Evolutionary conservation across 2,329 filamentous ascomycete species (phyloP), one percentile per base, ranked within the genome.

Genomic region (Penicillium fuscoglaucum): DNA sequence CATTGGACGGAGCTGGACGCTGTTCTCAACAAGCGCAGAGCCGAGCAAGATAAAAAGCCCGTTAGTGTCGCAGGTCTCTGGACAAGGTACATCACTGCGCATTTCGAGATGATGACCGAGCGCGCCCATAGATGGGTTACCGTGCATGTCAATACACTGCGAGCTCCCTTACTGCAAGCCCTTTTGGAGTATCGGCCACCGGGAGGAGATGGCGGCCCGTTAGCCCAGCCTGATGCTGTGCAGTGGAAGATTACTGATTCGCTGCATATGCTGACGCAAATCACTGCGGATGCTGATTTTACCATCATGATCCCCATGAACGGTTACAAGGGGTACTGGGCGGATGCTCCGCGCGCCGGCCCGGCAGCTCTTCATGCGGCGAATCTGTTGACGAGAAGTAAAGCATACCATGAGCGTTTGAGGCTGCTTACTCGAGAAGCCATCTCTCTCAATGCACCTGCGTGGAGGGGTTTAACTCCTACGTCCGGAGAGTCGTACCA

Each of bases 61-160:
- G 31, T 70, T 10, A 61, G 56, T 17, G 21, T 69, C 21, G 58
- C 63, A 0, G 54, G 33, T 8, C 60, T 68, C 0, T 70, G 68
- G 68, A 61, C 57, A 12, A 60, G 61, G 37, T 70, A 61, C 33
- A 67, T 70, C 12, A 13, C 41, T 0, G 61, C 59, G 4, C 62
- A 68, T 24, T 65, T 65, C 17, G 60, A 70, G 35, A 52, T 68
- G n/a, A 66, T 70, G 49, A 63, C 62, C 17, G 52, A 55, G 12
- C 59, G 61, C 7, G 67, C 68, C 6, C 67, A 70, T 43, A 56
- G 53, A 44, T 70, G 68, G 68, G 62, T 69, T 12, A 62, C 58
- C 1, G 21, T 55, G 15, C 61, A 64, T 45, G 52, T 62, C 13
- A 48, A 62, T 21, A 52, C 31, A 3, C 43, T 70, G 24, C 62